Percentiles rank a stretch among this genome's conserved stretches.
Evolutionary conservation across 2,329 filamentous ascomycete species (phyloP).

Genomic region (Coniochaeta pulveracea): DNA sequence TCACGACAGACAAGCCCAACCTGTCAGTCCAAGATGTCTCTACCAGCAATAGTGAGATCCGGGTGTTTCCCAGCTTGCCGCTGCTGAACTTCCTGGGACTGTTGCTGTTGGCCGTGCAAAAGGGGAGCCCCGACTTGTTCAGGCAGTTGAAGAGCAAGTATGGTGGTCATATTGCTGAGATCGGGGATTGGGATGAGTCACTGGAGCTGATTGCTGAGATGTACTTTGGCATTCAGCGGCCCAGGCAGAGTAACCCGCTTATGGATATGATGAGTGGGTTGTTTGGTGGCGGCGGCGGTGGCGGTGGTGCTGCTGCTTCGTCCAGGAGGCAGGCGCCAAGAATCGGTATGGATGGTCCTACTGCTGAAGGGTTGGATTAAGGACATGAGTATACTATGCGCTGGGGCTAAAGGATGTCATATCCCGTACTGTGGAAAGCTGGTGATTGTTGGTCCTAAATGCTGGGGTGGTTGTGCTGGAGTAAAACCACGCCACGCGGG

Average conservation of each 20-base stretch:
- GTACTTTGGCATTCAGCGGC: slow-evolving; percentile 89
- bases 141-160: slow-evolving; percentile 77
- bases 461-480: neutral
- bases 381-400: no score
- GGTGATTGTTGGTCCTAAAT: no score
- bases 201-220: slow-evolving; percentile 86
- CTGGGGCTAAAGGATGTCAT: no score
- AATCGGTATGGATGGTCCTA: no score
- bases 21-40: slow-evolving; percentile 76
- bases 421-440: no score
- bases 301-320: slow-evolving; percentile 24
- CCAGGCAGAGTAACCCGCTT: slow-evolving; percentile 80
- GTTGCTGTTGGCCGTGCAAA: slow-evolving; percentile 71
- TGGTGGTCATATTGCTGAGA: slow-evolving; percentile 63
- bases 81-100: slow-evolving; percentile 89
- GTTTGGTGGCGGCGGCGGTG: slow-evolving; percentile 62
- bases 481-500: neutral
- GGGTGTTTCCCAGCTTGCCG: slow-evolving; percentile 84
- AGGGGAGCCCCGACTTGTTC: slow-evolving; percentile 68
- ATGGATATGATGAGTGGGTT: slow-evolving; percentile 98
- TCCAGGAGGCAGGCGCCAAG: slow-evolving; percentile 31
- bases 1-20: slow-evolving; percentile 41
- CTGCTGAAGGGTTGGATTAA: slow-evolving; percentile 50
- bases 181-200: slow-evolving; percentile 67
- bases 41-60: slow-evolving; percentile 54